A percentile compares a stretch with the other conserved stretches of the same genome.
These are phyloP conservation scores for Fusarium udum DNA, from an alignment of 2,329 filamentous ascomycete species.

Conservation along the genomic window DNA sequence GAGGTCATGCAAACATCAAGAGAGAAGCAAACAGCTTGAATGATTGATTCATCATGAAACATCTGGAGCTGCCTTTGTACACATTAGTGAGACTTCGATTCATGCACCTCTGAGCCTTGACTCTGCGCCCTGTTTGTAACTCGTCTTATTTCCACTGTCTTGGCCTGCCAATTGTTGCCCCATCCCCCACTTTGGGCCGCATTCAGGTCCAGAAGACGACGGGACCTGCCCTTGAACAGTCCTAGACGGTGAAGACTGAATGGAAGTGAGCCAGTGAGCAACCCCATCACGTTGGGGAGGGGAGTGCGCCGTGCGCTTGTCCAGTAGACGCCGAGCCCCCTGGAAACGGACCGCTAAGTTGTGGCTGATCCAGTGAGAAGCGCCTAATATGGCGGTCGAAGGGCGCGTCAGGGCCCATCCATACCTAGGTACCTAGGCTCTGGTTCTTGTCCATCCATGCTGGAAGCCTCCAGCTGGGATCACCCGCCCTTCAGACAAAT, in stretches of 20 bases:
- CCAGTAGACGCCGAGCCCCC: slow-evolving; percentile 9
- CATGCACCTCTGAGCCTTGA: slow-evolving; percentile 9
- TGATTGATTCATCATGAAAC: slow-evolving; percentile 33
- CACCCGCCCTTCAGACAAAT: slow-evolving; percentile 14
- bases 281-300: background rate
- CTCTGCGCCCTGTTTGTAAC: slow-evolving; percentile 13
- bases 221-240: background rate
- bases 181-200: slow-evolving; percentile 39
- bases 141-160: slow-evolving; percentile 17
- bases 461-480: background rate
- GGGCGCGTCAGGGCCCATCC: background rate
- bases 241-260: background rate
- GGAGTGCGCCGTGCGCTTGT: slow-evolving; percentile 13
- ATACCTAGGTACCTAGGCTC: no score
- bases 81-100: background rate
- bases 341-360: slow-evolving; percentile 13
- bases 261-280: slow-evolving; percentile 3
- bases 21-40: slow-evolving; percentile 1
- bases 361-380: slow-evolving; percentile 5
- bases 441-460: background rate
- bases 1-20: slow-evolving; percentile 16
- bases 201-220: slow-evolving; percentile 17
- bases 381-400: background rate
- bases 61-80: slow-evolving; percentile 2
- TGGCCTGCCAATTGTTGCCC: slow-evolving; percentile 30